phyloP scores from a whole-genome alignment of 805 yeast species.

The Pichia insulana region DNA sequence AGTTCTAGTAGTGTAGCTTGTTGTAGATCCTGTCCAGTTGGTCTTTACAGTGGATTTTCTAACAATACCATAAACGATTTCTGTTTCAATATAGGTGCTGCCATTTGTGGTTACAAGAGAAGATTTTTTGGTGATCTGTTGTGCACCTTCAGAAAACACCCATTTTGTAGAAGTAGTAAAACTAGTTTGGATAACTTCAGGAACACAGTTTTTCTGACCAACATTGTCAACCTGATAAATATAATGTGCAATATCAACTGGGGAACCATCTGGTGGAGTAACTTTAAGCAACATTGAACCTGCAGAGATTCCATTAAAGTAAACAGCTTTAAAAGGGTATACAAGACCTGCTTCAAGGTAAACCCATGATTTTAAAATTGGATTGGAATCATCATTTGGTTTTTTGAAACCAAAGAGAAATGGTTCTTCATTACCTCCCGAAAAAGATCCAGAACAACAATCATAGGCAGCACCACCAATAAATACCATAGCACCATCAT shows the following conservation, averaged over 20 bases:
- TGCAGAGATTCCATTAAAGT: not conserved
- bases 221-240: not conserved
- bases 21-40: too few species aligned
- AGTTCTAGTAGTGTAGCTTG: too few species aligned
- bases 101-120: too few species aligned
- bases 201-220: too few species aligned
- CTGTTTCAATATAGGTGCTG: too few species aligned
- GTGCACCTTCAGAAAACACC: too few species aligned
- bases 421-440: not conserved
- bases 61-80: too few species aligned
- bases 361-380: not conserved
- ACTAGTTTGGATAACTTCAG: not conserved
- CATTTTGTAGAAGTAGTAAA: not conserved
- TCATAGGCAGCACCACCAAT: slow-evolving; percentile 26
- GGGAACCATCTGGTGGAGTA: not conserved
- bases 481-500: slow-evolving; percentile 26
- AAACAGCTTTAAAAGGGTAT: slow-evolving; percentile 9
- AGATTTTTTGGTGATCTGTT: too few species aligned
- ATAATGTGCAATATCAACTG: not conserved
- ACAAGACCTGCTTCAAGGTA: slow-evolving; percentile 5
- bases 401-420: not conserved
- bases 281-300: slow-evolving; percentile 1
- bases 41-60: too few species aligned
- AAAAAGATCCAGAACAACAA: slow-evolving; percentile 23
- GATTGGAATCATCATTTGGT: not conserved